A percentile compares a stretch with the other conserved stretches of the same genome.
Conservation (phyloP, 345 rosid genomes). For the Populus tremula region DNA sequence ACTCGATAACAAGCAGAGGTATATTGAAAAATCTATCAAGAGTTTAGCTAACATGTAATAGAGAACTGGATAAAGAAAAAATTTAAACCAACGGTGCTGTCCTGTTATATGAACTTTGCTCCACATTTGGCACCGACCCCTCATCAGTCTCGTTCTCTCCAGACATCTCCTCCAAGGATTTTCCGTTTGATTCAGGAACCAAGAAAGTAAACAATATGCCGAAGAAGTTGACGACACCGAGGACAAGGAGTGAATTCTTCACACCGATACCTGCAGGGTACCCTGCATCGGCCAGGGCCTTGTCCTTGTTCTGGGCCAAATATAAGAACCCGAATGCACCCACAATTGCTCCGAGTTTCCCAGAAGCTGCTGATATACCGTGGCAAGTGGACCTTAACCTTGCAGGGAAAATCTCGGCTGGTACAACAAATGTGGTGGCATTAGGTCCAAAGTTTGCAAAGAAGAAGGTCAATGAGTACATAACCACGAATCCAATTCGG, state of each 20-base stretch:
- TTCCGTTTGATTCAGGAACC: slow-evolving; percentile 88
- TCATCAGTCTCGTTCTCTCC: slow-evolving; percentile 54
- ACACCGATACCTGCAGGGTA: slow-evolving; percentile 88
- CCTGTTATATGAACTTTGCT: slow-evolving; percentile 17
- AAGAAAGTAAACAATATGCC: slow-evolving; percentile 70
- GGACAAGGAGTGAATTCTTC: slow-evolving; percentile 59
- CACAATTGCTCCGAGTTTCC: slow-evolving; percentile 84
- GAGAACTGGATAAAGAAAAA: background rate
- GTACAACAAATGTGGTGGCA: slow-evolving; percentile 80
- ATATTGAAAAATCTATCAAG: too few species aligned
- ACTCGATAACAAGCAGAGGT: background rate
- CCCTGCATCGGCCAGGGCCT: slow-evolving; percentile 75
- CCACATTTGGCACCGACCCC: background rate
- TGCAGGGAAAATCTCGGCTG: slow-evolving; percentile 89
- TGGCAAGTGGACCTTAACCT: slow-evolving; percentile 87
- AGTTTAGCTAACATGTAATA: background rate
- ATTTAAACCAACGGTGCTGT: slow-evolving; percentile 21
- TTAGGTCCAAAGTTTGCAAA: slow-evolving; percentile 90
- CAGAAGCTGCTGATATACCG: slow-evolving; percentile 82
- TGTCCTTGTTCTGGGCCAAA: slow-evolving; percentile 67
- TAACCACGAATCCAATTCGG: slow-evolving; percentile 62
- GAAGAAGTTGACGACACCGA: slow-evolving; percentile 58
- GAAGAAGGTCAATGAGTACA: slow-evolving; percentile 80
- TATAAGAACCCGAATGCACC: slow-evolving; percentile 85
- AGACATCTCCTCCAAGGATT: slow-evolving; percentile 77